These are phyloP conservation scores for Syzygium oleosum DNA, from an alignment of 345 rosid species.

Conservation along the genomic window DNA sequence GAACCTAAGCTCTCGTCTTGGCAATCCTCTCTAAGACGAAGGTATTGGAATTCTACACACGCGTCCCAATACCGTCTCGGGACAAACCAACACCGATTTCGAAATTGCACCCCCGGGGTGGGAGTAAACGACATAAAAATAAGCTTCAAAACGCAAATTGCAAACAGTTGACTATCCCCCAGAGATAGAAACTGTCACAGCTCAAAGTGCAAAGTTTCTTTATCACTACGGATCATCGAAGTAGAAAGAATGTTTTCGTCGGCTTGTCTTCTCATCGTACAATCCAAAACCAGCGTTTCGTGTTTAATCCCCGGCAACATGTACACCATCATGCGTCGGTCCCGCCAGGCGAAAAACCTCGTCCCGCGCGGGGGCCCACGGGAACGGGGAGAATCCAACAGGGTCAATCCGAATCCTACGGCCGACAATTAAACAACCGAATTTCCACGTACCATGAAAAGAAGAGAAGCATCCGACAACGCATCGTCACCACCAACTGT, in stretches of 20 bases:
- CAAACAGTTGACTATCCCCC: background rate
- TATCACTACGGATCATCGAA: background rate
- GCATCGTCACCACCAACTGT: background rate
- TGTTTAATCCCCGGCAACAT: background rate
- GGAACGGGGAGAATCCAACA: background rate
- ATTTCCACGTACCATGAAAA: no score
- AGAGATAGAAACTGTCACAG: rapidly evolving
- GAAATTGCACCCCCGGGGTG: rapidly evolving
- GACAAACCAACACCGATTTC: background rate
- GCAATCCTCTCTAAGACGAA: background rate
- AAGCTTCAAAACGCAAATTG: background rate
- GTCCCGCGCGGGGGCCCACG: background rate
- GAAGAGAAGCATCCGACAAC: background rate
- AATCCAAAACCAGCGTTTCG: no score
- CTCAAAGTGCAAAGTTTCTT: background rate
- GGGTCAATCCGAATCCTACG: background rate
- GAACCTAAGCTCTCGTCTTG: rapidly evolving
- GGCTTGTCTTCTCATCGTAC: no score
- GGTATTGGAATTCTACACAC: rapidly evolving
- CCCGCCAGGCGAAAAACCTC: background rate
- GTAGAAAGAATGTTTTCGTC: background rate
- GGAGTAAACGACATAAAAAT: background rate
- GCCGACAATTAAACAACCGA: background rate
- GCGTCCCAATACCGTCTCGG: rapidly evolving
- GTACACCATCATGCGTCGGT: background rate